These are phyloP conservation scores for Sphaerulina vaccinii DNA, from an alignment of 2,329 filamentous ascomycete species.

Conservation along the genomic window DNA sequence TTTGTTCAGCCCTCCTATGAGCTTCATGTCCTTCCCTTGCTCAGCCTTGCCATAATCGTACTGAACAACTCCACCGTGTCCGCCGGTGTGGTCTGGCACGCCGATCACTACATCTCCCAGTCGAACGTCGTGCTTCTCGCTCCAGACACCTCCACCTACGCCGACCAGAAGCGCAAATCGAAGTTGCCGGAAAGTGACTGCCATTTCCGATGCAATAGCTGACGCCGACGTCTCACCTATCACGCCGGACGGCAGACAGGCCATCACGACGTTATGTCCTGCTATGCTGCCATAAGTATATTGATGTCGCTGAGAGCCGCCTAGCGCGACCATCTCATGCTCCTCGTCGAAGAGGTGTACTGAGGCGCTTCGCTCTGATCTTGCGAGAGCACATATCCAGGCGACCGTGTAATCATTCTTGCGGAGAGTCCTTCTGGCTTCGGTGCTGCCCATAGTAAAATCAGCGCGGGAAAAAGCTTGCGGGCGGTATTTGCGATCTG, in stretches of 20 bases:
- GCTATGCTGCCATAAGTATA: conserved; percentile 22
- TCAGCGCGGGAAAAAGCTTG: too few species aligned
- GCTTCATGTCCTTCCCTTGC: too few species aligned
- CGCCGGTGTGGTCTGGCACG: conserved; percentile 17
- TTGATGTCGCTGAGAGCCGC: conserved; percentile 11
- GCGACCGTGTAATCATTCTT: conserved; percentile 10
- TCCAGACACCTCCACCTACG: conserved; percentile 16
- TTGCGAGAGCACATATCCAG: conserved; percentile 13
- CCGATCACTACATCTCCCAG: conserved; percentile 34
- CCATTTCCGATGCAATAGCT: conserved; percentile 24
- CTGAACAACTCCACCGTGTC: conserved; percentile 32
- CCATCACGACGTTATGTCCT: conserved; percentile 30
- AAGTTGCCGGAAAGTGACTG: conserved; percentile 21
- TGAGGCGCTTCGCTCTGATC: conserved; percentile 13
- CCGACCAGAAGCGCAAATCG: conserved; percentile 24
- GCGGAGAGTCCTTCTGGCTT: too few species aligned
- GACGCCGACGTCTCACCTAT: conserved; percentile 25
- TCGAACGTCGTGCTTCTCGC: conserved; percentile 24
- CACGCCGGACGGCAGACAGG: conserved; percentile 22
- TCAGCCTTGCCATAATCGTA: conserved; percentile 22
- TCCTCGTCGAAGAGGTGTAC: conserved; percentile 13
- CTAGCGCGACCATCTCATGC: conserved; percentile 5
- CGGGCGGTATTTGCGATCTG: too few species aligned
- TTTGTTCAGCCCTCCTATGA: too few species aligned
- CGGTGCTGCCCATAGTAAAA: too few species aligned